Evolutionary conservation across 1,284 basidiomycete species (phyloP), one percentile per base, ranked within the genome.

Genomic region (Neonothopanus nambi): DNA sequence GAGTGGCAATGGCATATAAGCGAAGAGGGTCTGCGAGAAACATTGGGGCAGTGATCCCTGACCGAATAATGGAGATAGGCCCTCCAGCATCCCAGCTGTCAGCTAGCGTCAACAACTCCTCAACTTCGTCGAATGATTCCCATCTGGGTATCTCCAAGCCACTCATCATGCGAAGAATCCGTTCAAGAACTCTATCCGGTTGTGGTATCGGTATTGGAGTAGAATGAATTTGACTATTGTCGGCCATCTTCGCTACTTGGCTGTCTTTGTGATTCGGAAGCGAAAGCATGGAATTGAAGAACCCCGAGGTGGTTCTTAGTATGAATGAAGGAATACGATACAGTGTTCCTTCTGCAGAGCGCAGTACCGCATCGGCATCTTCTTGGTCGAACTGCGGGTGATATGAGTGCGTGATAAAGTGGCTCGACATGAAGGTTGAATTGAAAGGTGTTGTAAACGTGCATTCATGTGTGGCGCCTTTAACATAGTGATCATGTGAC

Each of bases 1-100:
- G 67, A n/a, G 69, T 65, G 11, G 72, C 64, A 28, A 77, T 61
- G 0, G 64, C 69, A 54, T 74, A 77, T 3, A 75, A 61, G 18
- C 69, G 65, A 23, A 76, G 57, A 3, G 74, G 71, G 2, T 69
- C 63, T 8, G 62, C 57, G 21, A 74, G 67, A 57, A 75, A 74
- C 6, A 66, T 48, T 3, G 73, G 72, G 2, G 69, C 59, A 1
- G 70, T 70, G 30, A 72, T 65, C 11, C 66, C 65, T 5, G 68
- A 58, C 3, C 73, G 69, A 18, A 75, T 67, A 46, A 70, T 52
- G n/a, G 70, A 72, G 20, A 75, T 57, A 3, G 74, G 74, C 1
- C 74, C 73, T 5, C 65, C 70, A 5, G 73, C 63, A 42, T 71
- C 70, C 69, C 71, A 74, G 46, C 67, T 65, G 53, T 72, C 67